phyloP scores from a whole-genome alignment of 306 rosid genomes.

The Castanospermum australe region DNA sequence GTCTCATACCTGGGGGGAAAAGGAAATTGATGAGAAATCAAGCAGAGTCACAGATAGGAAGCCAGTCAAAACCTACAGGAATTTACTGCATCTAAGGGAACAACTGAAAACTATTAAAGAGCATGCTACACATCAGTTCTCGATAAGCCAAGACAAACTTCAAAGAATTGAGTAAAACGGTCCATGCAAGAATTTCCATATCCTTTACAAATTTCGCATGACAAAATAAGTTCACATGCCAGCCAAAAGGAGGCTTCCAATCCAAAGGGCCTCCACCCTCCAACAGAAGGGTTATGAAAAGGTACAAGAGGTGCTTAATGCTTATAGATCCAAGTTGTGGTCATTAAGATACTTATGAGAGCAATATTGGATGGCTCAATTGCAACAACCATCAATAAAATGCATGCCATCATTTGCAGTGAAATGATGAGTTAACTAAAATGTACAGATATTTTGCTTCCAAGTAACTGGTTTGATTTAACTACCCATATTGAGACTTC shows the following conservation, averaged over 20 bases:
- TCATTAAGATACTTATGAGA: not conserved
- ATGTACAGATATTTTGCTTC: not conserved
- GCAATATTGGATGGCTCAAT: not conserved
- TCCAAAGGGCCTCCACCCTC: constrained; percentile 2
- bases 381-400: not conserved
- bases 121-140: not conserved
- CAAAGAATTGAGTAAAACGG: not conserved
- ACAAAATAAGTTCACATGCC: not conserved
- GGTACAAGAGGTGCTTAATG: not conserved
- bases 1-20: constrained; percentile 67
- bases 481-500: not conserved
- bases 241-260: not conserved
- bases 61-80: not conserved
- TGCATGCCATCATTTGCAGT: not conserved
- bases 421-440: not conserved
- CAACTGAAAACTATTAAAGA: not conserved
- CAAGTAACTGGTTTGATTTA: not conserved
- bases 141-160: not conserved
- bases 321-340: not conserved
- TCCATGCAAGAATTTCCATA: not conserved
- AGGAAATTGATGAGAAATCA: not conserved
- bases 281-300: not conserved
- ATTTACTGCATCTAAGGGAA: not conserved
- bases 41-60: not conserved
- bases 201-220: not conserved